These are phyloP conservation scores for Trametes cinnabarina DNA, from an alignment of 768 basidiomycete genomes.

Conservation along the genomic window DNA sequence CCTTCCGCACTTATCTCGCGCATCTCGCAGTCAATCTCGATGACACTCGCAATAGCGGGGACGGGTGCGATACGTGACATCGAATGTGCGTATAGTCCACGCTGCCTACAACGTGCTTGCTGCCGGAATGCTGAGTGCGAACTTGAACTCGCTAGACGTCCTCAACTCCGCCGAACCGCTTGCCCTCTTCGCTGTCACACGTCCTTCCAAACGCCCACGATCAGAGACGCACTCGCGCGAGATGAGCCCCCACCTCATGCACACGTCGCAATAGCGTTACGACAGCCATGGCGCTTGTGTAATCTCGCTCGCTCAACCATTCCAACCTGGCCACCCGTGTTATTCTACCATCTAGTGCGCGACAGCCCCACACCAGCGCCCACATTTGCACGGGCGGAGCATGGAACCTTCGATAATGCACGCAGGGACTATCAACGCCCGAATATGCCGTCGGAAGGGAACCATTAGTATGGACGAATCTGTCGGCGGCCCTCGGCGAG, in stretches of 20 bases:
- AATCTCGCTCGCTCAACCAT: neutral
- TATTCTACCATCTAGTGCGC: neutral
- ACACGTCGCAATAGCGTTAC: neutral
- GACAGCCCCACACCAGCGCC: neutral
- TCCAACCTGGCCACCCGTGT: neutral
- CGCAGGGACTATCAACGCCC: no score
- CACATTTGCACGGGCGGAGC: neutral
- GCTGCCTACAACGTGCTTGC: neutral
- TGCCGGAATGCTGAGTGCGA: neutral
- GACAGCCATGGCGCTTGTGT: neutral
- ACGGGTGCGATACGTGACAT: neutral
- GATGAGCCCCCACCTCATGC: conserved; percentile 7
- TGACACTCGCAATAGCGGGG: neutral
- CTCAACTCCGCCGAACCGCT: neutral
- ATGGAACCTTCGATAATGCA: neutral
- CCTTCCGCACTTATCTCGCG: conserved; percentile 15
- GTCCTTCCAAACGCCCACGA: conserved; percentile 5
- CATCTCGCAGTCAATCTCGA: conserved; percentile 20
- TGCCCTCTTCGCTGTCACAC: neutral
- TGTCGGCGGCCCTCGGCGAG: conserved; percentile 3
- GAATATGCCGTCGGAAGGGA: no score
- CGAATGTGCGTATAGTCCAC: neutral
- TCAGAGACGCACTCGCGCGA: neutral
- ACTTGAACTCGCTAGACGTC: neutral
- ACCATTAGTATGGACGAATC: no score